Evolutionary conservation across 495 filamentous ascomycete genomes (phyloP), one percentile per base, ranked within the genome.

Genomic region (Talaromyces ruber): DNA sequence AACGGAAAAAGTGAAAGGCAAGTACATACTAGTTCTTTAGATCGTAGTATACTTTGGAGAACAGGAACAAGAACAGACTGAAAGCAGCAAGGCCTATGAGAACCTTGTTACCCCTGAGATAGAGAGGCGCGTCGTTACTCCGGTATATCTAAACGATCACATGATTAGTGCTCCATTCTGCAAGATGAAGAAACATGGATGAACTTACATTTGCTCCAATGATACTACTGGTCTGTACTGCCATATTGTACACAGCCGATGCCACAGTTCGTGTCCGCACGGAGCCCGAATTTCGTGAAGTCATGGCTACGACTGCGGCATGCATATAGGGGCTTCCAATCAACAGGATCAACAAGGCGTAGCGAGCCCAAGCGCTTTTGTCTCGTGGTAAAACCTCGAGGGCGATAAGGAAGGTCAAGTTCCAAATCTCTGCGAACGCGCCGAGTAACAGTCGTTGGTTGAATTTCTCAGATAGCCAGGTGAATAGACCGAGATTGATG

Each of bases 241-340:
- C 79, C 88, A 92, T 91, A 73, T 92, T 92, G 70, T 93, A 93
- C 14, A 89, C 16, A 0, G 79, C 77, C 29, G 82, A 81, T 3
- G 80, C 81, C 18, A 91, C 84, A 4, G 87, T 84, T 3, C 88
- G 68, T 0, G 87, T 89, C 1, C 86, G 73, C 12, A 90, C 87
- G 0, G 82, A 82, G n/a, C 87, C 87, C 4, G 85, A 80, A 68
- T 90, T 88, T 29, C 82, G 75, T 0, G 84, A 84, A 21, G 84
- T 85, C 77, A 86, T 85, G 9, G 81, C 86, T 3, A 89, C 87
- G 59, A 89, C 72, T 24, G 90, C 84, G 0, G 88, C 84, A 67
- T 87, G 85, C 62, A 82, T 79, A 65, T 87, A 87, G 1, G 85
- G 85, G 51, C 82, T 81, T 8, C 80, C 79, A n/a, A 85, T 72